Base-by-base conservation (phyloP, 257 asterid species). In the Solanum raphanifolium region DNA sequence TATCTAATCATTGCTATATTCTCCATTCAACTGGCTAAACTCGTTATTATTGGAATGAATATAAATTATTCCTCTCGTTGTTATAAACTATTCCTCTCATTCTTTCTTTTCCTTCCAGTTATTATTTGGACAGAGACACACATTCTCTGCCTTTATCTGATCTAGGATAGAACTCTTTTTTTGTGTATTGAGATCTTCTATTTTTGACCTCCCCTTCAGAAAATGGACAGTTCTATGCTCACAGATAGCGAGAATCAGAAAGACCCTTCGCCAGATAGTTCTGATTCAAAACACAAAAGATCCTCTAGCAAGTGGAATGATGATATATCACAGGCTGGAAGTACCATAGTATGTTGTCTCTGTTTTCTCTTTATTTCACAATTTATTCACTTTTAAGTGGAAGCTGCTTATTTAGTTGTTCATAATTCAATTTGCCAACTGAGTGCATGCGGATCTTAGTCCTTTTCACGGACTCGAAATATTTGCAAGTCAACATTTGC, bases 281-380 rank as follows among this genome's bases (percentile, higher is more conserved):
- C 87, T 90, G 94, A 90, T 89, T 86, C 88, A 86, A 92, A 90
- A 86, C 94, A 90, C 88, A 89, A 89, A 92, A 92, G 95, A 90
- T 91, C 95, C 90, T 96, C 94, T 88, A 92, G 95, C 98, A 95
- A 92, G 90, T 95, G 95, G 95, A 95, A 92, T 93, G 99, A 95
- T 90, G 98, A 95, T 89, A 82, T 89, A 87, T 96, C 99, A 81
- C 99, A 93, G 92, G 93, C 94, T 89, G 96, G 98, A 91, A 94
- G 98, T 60, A 60, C 93, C 89, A 90, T 91, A 83, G 98, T 95
- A 92, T 90, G 99, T 92, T 89, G 98, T 92, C 78, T 88, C 91
- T 89, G 88, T 79, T 83, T 87, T 90, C 83, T 73, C 62, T 86
- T 73, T 35, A 29, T 35, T 52, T 48, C 48, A 74, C 52, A 31